Evolutionary conservation across 2,329 filamentous ascomycete species (phyloP), one percentile per base, ranked within the genome.

Genomic region (Aspergillus viridinutans): DNA sequence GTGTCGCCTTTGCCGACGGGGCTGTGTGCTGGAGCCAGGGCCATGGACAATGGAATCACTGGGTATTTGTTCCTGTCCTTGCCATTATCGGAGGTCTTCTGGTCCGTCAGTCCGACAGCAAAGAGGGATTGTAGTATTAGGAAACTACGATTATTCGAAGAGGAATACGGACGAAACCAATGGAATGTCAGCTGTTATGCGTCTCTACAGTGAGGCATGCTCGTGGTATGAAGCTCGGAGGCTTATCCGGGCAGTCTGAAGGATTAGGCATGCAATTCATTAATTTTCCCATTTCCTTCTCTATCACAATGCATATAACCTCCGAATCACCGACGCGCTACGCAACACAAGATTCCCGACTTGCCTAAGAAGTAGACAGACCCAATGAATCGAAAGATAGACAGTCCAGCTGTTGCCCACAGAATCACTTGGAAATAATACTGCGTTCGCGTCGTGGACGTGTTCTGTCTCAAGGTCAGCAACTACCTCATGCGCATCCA

Each of bases 341-440:
- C 96, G 83, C 93, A 97, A 86, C 92, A 96, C 85, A 96, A 90
- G 76, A 97, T 85, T 77, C 94, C 93, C 57, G 92, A 95, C 80
- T 87, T 90, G 73, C 92, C 92, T 69, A 99, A 80, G 88, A 97
- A 99, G 90, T 90, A 97, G 70, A 84, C 75, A 79, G 93, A 96
- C 64, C 94, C 94, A 59, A 90, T 81, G 83, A 99, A 99, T 66
- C 94, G 90, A 74, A 97, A 79, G 50, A 96, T 71, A 1, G 92
- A 90, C 62, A 97, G 80, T 54, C 83, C 83, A 29, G 93, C 93
- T 9, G 93, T 97, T 38, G 92, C 86, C 80, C 92, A 96, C 67
- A 99, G 82, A 57, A 99, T 82, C 70, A 91, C 88, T 75, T 89
- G 87, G 89, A 99, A 99, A 83, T 95, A 99, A 70, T 83, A 84